These are phyloP conservation scores for Colletotrichum sp. DNA, from an alignment of 2,329 filamentous ascomycete genomes.

Conservation along the genomic window DNA sequence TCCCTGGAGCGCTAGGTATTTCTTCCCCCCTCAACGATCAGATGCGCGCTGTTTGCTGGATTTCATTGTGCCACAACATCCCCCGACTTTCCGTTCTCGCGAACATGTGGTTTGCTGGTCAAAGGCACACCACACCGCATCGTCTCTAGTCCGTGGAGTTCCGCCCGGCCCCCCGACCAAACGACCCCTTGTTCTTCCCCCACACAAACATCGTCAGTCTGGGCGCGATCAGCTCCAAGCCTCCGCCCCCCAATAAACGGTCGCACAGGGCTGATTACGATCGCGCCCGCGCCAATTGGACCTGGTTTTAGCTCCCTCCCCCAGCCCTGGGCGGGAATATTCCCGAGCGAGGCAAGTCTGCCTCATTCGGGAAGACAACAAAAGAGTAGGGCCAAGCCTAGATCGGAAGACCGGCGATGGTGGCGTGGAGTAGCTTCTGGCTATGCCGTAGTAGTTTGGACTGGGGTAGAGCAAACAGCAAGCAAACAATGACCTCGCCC, in stretches of 20 bases:
- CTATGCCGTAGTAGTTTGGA: background rate
- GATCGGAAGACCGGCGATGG: background rate
- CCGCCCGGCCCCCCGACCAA: background rate
- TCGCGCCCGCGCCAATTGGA: background rate
- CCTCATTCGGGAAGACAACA: background rate
- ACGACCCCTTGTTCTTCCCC: background rate
- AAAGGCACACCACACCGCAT: background rate
- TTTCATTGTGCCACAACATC: background rate
- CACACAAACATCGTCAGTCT: background rate
- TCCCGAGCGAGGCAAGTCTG: background rate
- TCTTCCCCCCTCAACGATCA: background rate
- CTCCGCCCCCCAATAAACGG: background rate
- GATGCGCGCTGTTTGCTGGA: background rate
- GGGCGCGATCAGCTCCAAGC: background rate
- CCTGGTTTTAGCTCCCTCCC: background rate
- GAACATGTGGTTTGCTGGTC: background rate
- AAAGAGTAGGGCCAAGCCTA: background rate
- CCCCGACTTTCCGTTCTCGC: background rate
- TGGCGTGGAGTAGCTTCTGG: background rate
- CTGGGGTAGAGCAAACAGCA: background rate
- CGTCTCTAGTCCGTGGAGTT: background rate
- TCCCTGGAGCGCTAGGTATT: background rate
- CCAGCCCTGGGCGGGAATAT: background rate
- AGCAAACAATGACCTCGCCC: background rate
- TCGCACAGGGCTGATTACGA: background rate